Conservation (phyloP, 2,329 filamentous ascomycete species). For the Xylariaceae sp. region DNA sequence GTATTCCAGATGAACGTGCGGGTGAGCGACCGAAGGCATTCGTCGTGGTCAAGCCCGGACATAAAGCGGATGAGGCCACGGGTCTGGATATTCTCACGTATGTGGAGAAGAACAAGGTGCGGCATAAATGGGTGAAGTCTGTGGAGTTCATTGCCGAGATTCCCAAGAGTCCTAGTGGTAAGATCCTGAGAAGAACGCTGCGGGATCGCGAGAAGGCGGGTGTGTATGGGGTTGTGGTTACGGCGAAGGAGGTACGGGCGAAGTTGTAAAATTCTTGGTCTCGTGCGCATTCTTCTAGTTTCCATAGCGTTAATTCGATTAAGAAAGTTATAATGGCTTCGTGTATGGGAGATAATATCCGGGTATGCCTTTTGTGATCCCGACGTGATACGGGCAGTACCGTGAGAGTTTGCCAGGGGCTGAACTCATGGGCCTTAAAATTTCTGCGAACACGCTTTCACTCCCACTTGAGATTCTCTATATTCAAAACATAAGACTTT, state of each 20-base stretch:
- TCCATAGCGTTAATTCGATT: too few species aligned
- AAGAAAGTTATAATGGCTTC: too few species aligned
- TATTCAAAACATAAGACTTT: too few species aligned
- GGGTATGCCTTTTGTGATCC: too few species aligned
- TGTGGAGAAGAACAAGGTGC: constrained; percentile 49
- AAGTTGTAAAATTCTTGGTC: constrained; percentile 28
- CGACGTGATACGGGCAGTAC: too few species aligned
- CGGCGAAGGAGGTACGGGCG: constrained; percentile 27
- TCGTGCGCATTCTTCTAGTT: neutral
- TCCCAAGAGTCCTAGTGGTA: constrained; percentile 57
- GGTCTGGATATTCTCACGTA: constrained; percentile 43
- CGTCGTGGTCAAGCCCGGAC: constrained; percentile 41
- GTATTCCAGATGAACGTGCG: constrained; percentile 48
- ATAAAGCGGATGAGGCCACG: constrained; percentile 22
- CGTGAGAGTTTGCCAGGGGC: neutral
- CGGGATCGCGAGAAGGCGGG: constrained; percentile 36
- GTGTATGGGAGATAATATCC: too few species aligned
- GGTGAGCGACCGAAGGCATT: constrained; percentile 55
- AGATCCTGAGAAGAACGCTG: constrained; percentile 53
- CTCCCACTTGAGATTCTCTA: too few species aligned
- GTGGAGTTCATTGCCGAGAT: constrained; percentile 48
- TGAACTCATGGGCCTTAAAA: too few species aligned
- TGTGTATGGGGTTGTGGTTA: constrained; percentile 23
- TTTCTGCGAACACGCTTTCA: too few species aligned
- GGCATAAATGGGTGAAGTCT: constrained; percentile 50